phyloP scores from a whole-genome alignment of 2,329 filamentous ascomycete species.

The Aureobasidium sp. region DNA sequence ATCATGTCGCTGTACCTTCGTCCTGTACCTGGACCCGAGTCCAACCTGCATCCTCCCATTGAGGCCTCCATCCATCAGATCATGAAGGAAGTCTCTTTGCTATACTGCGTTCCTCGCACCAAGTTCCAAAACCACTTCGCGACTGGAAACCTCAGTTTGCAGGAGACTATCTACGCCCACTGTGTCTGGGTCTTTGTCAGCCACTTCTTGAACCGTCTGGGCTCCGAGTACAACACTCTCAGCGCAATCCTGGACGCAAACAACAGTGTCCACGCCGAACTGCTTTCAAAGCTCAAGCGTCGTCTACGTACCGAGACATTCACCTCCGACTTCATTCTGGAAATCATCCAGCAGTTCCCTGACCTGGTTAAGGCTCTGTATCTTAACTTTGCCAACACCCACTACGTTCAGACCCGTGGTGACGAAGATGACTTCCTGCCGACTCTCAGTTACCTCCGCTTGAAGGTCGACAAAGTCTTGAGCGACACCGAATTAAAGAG shows the following conservation, averaged over 20 bases:
- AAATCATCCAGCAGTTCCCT: conserved; percentile 91
- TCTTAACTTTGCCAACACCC: conserved; percentile 81
- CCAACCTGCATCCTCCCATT: conserved; percentile 63
- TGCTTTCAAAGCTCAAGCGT: conserved; percentile 91
- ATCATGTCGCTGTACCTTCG: conserved; percentile 94
- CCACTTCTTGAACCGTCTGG: conserved; percentile 94
- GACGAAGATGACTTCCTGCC: conserved; percentile 63
- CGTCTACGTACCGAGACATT: conserved; percentile 94
- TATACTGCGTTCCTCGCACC: conserved; percentile 98
- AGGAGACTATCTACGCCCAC: conserved; percentile 96
- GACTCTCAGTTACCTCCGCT: conserved; percentile 59
- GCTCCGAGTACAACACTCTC: conserved; percentile 83
- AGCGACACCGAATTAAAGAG: conserved; percentile 67
- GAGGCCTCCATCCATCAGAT: conserved; percentile 97
- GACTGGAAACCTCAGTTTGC: conserved; percentile 76
- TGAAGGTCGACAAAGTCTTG: conserved; percentile 66
- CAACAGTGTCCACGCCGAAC: conserved; percentile 78
- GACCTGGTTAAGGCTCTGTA: conserved; percentile 81
- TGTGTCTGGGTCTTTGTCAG: conserved; percentile 97
- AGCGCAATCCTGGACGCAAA: conserved; percentile 70
- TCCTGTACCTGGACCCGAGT: conserved; percentile 54
- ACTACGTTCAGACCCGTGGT: conserved; percentile 63
- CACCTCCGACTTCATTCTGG: conserved; percentile 93
- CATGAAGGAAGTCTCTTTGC: conserved; percentile 92
- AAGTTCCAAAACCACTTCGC: conserved; percentile 89